These are phyloP conservation scores for Kwoniella shivajii DNA, from an alignment of 1,284 basidiomycete genomes.

Conservation along the genomic window DNA sequence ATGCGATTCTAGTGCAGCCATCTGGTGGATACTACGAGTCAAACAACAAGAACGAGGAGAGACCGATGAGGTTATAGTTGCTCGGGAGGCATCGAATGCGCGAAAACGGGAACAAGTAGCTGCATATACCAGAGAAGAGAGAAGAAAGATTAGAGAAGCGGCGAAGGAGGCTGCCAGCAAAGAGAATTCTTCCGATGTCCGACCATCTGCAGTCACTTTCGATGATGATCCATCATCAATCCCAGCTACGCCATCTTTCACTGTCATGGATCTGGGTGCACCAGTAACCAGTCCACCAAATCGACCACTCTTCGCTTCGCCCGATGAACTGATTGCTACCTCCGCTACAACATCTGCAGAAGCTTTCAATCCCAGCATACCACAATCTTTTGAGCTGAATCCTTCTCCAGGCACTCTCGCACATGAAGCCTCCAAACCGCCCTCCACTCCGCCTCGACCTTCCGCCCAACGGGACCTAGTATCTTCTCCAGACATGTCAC, in stretches of 20 bases:
- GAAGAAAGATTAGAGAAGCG: constrained; percentile 28
- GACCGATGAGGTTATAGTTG: constrained; percentile 44
- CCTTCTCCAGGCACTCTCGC: constrained; percentile 2
- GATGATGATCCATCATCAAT: constrained; percentile 8
- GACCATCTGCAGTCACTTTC: constrained; percentile 10
- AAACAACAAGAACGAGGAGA: constrained; percentile 59
- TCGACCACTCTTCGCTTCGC: constrained; percentile 5
- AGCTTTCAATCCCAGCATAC: not conserved
- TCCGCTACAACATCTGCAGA: constrained; percentile 3
- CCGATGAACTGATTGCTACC: not conserved
- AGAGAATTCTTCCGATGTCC: not conserved
- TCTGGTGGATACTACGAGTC: constrained; percentile 96
- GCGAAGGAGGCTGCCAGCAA: constrained; percentile 1
- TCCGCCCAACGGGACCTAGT: not conserved
- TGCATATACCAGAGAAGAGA: constrained; percentile 36
- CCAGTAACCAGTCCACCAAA: constrained; percentile 11
- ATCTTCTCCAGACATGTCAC: constrained; percentile 6
- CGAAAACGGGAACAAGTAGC: constrained; percentile 33
- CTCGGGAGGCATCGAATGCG: constrained; percentile 30
- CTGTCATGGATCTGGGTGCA: constrained; percentile 23
- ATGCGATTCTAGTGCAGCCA: constrained; percentile 85
- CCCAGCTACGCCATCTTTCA: constrained; percentile 16
- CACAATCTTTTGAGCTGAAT: not conserved
- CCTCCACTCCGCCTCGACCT: constrained; percentile 17
- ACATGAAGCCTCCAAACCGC: not conserved